phyloP scores from a whole-genome alignment of 441 rosid genomes.

The Flueggea neowawraea region DNA sequence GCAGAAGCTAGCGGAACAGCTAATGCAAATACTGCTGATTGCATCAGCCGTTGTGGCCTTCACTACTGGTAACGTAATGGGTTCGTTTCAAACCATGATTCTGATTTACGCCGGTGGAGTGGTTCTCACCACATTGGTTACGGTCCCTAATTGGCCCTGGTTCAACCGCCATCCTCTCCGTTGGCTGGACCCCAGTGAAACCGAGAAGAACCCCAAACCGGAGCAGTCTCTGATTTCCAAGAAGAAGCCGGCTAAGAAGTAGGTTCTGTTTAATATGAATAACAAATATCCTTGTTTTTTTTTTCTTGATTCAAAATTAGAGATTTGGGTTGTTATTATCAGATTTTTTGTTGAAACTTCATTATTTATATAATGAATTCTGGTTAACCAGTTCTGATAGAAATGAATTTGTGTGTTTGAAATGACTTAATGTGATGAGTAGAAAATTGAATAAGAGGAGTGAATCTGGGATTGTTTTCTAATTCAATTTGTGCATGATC shows the following conservation, averaged over 20 bases:
- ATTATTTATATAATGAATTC: too few relatives aligned
- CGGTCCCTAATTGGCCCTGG: constrained; percentile 91
- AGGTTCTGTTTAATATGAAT: constrained; percentile 7
- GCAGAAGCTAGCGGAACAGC: constrained; percentile 85
- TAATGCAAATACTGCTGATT: constrained; percentile 82
- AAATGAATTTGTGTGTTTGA: too few relatives aligned
- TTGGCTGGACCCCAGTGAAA: constrained; percentile 82
- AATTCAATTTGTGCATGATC: too few relatives aligned
- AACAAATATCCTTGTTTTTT: too few relatives aligned
- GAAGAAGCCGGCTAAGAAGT: constrained; percentile 71
- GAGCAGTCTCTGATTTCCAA: constrained; percentile 40
- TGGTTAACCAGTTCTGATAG: too few relatives aligned
- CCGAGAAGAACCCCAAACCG: constrained; percentile 84
- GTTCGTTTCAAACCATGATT: constrained; percentile 76
- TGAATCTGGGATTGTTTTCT: too few relatives aligned
- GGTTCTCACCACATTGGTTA: constrained; percentile 56
- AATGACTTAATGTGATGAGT: too few relatives aligned
- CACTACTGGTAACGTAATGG: constrained; percentile 42
- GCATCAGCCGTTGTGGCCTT: constrained; percentile 58
- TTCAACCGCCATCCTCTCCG: constrained; percentile 74
- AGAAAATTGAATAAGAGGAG: too few relatives aligned
- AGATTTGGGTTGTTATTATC: too few relatives aligned
- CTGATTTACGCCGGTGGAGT: constrained; percentile 74
- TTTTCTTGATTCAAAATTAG: too few relatives aligned
- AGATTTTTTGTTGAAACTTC: too few relatives aligned